Percentiles rank a stretch among this genome's conserved stretches.
These are phyloP conservation scores for Ormosia semicastrata DNA, from an alignment of 306 rosid species.

Conservation along the genomic window DNA sequence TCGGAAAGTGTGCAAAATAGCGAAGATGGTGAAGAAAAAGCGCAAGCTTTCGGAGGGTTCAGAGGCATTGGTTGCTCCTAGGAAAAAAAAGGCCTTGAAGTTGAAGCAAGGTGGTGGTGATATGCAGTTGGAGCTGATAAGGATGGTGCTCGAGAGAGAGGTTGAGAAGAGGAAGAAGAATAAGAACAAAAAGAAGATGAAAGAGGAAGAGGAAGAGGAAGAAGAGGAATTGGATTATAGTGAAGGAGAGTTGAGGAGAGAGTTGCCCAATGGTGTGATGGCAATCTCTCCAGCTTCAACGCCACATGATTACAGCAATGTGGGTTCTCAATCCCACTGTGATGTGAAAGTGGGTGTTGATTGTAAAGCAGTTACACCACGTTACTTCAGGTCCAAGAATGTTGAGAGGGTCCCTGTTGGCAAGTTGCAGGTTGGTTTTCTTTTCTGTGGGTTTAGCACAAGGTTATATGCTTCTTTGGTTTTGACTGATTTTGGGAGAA, in stretches of 20 bases:
- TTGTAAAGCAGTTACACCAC: slow-evolving; percentile 34
- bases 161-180: slow-evolving; percentile 68
- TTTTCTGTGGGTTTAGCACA: slow-evolving; percentile 1
- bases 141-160: slow-evolving; percentile 84
- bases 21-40: slow-evolving; percentile 54
- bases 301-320: slow-evolving; percentile 53
- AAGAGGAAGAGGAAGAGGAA: background rate
- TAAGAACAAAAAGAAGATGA: background rate
- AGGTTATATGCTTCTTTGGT: background rate
- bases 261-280: slow-evolving; percentile 93
- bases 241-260: slow-evolving; percentile 61
- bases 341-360: slow-evolving; percentile 59
- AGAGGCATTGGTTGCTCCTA: slow-evolving; percentile 43
- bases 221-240: slow-evolving; percentile 37
- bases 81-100: slow-evolving; percentile 45
- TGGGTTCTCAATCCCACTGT: slow-evolving; percentile 39
- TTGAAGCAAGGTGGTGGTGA: slow-evolving; percentile 60
- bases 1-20: slow-evolving; percentile 41
- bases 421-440: slow-evolving; percentile 59
- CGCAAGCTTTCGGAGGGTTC: slow-evolving; percentile 41
- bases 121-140: slow-evolving; percentile 76
- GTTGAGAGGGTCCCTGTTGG: slow-evolving; percentile 66
- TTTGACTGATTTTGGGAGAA: background rate
- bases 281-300: slow-evolving; percentile 74
- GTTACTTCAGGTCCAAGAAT: slow-evolving; percentile 89